Evolutionary conservation across 1,139 yeast species (phyloP).

Genomic region (Magnusiomyces suaveolens): DNA sequence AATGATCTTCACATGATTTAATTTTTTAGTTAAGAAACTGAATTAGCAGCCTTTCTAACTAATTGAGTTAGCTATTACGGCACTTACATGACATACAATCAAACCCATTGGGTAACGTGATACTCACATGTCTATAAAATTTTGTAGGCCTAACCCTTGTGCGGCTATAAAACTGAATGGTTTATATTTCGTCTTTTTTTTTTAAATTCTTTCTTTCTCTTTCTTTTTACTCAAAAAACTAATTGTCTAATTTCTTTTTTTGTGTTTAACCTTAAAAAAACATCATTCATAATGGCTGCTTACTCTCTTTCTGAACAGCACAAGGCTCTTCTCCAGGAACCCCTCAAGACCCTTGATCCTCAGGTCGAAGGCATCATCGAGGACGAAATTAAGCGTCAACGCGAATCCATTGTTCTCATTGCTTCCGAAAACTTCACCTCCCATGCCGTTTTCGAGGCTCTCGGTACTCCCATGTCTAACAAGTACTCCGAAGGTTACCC

Average conservation of each 20-base stretch:
- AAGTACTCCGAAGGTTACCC: constrained; percentile 98
- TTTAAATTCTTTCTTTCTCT: not conserved
- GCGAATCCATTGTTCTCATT: constrained; percentile 79
- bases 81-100: too few relatives aligned
- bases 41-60: too few relatives aligned
- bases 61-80: too few relatives aligned
- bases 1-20: too few relatives aligned
- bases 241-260: not conserved
- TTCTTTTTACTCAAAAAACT: constrained; percentile 5
- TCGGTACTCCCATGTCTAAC: constrained; percentile 95
- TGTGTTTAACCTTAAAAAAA: too few relatives aligned
- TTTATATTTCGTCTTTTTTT: too few relatives aligned
- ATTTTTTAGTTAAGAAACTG: too few relatives aligned
- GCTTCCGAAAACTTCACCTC: constrained; percentile 95
- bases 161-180: too few relatives aligned
- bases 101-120: too few relatives aligned
- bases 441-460: constrained; percentile 83
- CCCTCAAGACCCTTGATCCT: constrained; percentile 54
- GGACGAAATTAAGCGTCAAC: constrained; percentile 74
- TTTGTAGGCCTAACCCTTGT: too few relatives aligned
- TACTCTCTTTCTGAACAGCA: constrained; percentile 30
- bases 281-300: constrained; percentile 22
- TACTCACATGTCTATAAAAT: too few relatives aligned
- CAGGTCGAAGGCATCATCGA: constrained; percentile 70
- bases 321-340: constrained; percentile 28